phyloP scores from a whole-genome alignment of 345 rosid species.

The Turnera subulata region DNA sequence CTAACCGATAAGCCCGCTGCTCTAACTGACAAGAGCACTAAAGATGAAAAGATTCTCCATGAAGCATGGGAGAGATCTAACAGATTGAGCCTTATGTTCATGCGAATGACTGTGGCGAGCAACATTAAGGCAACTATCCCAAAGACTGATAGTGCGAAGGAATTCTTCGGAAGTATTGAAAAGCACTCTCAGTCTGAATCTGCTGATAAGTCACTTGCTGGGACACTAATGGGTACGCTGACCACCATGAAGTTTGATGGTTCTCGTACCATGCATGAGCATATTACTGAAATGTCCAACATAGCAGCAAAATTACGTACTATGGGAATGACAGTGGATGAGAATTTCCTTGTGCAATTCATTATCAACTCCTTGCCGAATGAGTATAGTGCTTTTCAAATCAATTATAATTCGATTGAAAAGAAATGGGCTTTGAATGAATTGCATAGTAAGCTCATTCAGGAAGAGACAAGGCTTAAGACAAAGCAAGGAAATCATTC shows the following conservation, averaged over 20 bases:
- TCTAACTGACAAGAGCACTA: too few species aligned
- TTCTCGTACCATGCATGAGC: constrained; percentile 4
- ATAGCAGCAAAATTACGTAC: not conserved
- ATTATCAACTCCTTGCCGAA: constrained; percentile 15
- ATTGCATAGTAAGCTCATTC: constrained; percentile 9
- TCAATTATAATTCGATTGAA: constrained; percentile 17
- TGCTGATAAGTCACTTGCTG: not conserved
- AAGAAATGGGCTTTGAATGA: constrained; percentile 17
- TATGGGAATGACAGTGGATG: constrained; percentile 13
- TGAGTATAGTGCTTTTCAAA: constrained; percentile 17
- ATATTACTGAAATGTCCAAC: constrained; percentile 8
- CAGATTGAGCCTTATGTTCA: not conserved
- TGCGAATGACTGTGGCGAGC: not conserved
- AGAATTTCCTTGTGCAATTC: constrained; percentile 4
- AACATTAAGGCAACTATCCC: not conserved
- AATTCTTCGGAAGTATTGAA: not conserved
- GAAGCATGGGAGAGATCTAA: not conserved
- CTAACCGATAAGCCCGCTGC: too few species aligned
- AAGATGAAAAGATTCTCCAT: too few species aligned
- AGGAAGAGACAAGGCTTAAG: not conserved
- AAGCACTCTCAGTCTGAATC: not conserved
- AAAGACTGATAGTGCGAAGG: not conserved
- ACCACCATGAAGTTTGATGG: not conserved
- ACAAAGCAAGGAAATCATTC: not conserved
- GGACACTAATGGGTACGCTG: not conserved